A percentile compares a stretch with the other conserved stretches of the same genome.
These are phyloP conservation scores for Candida ovalis DNA, from an alignment of 805 yeast species.

Conservation along the genomic window DNA sequence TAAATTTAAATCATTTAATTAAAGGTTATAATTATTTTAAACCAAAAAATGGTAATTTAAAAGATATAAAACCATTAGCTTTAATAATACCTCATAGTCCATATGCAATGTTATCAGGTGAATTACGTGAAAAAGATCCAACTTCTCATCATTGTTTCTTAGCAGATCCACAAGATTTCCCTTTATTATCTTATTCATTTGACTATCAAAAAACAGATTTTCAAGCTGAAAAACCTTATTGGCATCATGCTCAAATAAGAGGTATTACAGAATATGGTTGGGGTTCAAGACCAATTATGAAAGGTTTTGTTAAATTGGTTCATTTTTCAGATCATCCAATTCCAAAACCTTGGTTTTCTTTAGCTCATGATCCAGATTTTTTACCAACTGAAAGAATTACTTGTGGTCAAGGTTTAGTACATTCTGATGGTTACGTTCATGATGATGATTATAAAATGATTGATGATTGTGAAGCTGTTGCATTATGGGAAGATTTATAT, in stretches of 20 bases:
- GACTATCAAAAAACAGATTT: slow-evolving; percentile 4
- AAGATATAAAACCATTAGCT: slow-evolving; percentile 27
- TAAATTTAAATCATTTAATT: slow-evolving; percentile 21
- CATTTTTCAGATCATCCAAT: slow-evolving; percentile 68
- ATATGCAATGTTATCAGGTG: slow-evolving; percentile 51
- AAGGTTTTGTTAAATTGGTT: slow-evolving; percentile 37
- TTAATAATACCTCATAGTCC: slow-evolving; percentile 46
- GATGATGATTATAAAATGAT: slow-evolving; percentile 32
- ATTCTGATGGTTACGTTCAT: slow-evolving; percentile 11
- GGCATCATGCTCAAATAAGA: slow-evolving; percentile 6
- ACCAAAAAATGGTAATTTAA: background rate
- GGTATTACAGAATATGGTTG: slow-evolving; percentile 28
- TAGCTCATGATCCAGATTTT: slow-evolving; percentile 10
- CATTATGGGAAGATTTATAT: slow-evolving; percentile 32
- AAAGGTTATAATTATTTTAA: slow-evolving; percentile 10
- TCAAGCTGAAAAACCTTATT: slow-evolving; percentile 19
- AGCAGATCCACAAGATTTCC: slow-evolving; percentile 42
- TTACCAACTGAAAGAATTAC: slow-evolving; percentile 8
- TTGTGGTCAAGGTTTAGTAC: slow-evolving; percentile 9
- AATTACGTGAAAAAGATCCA: slow-evolving; percentile 32
- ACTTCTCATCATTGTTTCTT: slow-evolving; percentile 37
- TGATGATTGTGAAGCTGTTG: slow-evolving; percentile 1
- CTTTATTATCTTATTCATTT: slow-evolving; percentile 10
- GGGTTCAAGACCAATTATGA: slow-evolving; percentile 26
- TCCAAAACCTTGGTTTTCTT: slow-evolving; percentile 58